Base-by-base conservation (phyloP, 768 basidiomycete genomes). In the Tylopilus plumbeoviolaceoides region DNA sequence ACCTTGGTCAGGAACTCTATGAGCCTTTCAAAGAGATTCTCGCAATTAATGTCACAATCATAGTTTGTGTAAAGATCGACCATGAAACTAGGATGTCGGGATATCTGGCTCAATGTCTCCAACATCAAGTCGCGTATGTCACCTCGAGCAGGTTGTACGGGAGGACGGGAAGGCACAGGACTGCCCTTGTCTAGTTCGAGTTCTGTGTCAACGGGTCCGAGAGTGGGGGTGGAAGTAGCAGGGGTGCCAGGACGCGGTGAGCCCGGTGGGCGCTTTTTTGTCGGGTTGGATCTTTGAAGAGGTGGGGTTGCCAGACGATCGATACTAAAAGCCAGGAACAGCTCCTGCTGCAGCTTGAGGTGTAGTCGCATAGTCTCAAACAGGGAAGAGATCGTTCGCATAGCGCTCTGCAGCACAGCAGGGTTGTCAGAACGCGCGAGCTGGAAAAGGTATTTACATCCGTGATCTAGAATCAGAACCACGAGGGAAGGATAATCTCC, bases 371-470 rank as follows among this genome's bases (percentile, higher is more conserved):
- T 87, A 2, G 91, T 89, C 53, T 91, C 85, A 61, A 98, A 86
- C 56, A 98, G 78, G 7, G 91, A 92, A 12, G 90, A 84, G 57
- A 91, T 89, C 2, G 89, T 86, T 23, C 95, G 87, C 25, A 99
- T 75, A 17, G 93, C 79, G 50, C 82, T 75, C 42, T 91, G 85
- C 10, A 98, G 78, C 46, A 99, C 81, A 44, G 79, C 77, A 9
- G 81, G 78, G 53, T 91, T 89, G 57, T 97, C 94, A 2, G 93
- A 94, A 33, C 95, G 83, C 20, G 93, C 94, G 33, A 99, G 83
- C 72, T 97, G 95, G 78, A 99, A 98, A 30, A 99, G 82, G 65
- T 89, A 94, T 73, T 95, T 95, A 78, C 95, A 98, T 1, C 91
- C 94, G 44, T 87, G 78, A 65, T 99, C 95, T 14, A 89, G 72